Percentiles rank a stretch among this genome's conserved stretches.
These are phyloP conservation scores for Colletotrichum lentis DNA, from an alignment of 2,329 filamentous ascomycete genomes.

Conservation along the genomic window DNA sequence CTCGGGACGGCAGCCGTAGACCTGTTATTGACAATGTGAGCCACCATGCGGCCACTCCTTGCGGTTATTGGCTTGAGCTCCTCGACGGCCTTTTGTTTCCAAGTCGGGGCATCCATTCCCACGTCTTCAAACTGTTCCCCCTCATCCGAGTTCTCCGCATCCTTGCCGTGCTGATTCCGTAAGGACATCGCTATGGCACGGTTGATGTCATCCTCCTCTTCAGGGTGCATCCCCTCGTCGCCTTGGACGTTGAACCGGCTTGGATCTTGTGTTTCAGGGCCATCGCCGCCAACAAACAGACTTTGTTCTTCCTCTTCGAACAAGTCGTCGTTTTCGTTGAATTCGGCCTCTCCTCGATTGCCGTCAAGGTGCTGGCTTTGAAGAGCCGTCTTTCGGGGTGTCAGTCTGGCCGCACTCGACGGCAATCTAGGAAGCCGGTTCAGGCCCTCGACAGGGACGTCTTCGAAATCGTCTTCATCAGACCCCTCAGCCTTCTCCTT, in stretches of 20 bases:
- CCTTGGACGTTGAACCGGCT: constrained; percentile 42
- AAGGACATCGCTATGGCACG: constrained; percentile 87
- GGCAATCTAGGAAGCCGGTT: constrained; percentile 77
- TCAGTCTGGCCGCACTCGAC: constrained; percentile 18
- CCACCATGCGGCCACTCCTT: constrained; percentile 68
- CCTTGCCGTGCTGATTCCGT: constrained; percentile 64
- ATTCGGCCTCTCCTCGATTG: constrained; percentile 22
- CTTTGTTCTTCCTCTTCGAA: constrained; percentile 57
- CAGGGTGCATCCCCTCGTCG: constrained; percentile 50
- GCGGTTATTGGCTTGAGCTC: constrained; percentile 60
- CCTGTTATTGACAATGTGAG: constrained; percentile 77
- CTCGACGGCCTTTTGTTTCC: constrained; percentile 64
- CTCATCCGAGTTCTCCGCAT: constrained; percentile 49
- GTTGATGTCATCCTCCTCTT: constrained; percentile 71
- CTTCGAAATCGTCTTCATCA: constrained; percentile 84
- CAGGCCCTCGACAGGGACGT: constrained; percentile 88
- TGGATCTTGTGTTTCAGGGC: constrained; percentile 37
- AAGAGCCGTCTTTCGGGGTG: constrained; percentile 14
- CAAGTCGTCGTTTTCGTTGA: constrained; percentile 41
- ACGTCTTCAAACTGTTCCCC: constrained; percentile 61
- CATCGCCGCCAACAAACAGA: constrained; percentile 60
- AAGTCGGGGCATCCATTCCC: constrained; percentile 56
- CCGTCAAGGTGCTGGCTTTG: constrained; percentile 17
- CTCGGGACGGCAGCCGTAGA: constrained; percentile 68
- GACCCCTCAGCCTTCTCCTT: constrained; percentile 65